phyloP scores from a whole-genome alignment of 768 basidiomycete species.

The Tulasnella sp. region DNA sequence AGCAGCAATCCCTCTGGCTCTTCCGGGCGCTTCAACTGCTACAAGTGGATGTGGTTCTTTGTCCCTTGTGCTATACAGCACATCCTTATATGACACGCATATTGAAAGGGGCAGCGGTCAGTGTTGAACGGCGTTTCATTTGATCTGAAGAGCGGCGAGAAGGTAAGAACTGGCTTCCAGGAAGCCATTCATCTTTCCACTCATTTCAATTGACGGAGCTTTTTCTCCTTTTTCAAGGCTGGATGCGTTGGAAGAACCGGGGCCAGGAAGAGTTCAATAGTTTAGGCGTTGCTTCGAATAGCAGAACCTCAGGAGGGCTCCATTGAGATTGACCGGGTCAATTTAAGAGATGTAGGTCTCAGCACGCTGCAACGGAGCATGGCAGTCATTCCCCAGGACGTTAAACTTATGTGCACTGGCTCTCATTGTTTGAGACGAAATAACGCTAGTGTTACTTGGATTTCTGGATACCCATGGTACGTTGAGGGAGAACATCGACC shows the following conservation, averaged over 20 bases:
- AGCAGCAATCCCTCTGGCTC: too few species aligned
- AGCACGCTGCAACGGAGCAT: background rate
- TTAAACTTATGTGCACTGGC: background rate
- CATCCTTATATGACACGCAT: too few species aligned
- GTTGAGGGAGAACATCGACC: conserved; percentile 78
- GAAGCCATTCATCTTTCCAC: too few species aligned
- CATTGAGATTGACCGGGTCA: conserved; percentile 8
- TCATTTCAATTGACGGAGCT: too few species aligned
- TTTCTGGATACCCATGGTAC: conserved; percentile 30
- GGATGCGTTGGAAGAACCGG: conserved; percentile 4
- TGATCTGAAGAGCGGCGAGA: conserved; percentile 55
- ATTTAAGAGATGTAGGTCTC: conserved; percentile 9
- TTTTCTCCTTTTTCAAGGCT: too few species aligned
- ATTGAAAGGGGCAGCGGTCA: conserved; percentile 76
- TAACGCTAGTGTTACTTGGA: background rate
- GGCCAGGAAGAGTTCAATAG: conserved; percentile 13
- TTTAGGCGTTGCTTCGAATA: conserved; percentile 9
- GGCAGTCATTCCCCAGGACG: conserved; percentile 15
- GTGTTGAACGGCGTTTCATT: conserved; percentile 78
- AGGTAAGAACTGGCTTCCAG: too few species aligned
- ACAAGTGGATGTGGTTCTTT: too few species aligned
- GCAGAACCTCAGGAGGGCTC: conserved; percentile 6
- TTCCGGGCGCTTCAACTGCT: too few species aligned
- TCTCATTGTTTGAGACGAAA: background rate
- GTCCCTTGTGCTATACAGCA: too few species aligned